Percentiles rank a stretch among this genome's conserved stretches.
These are phyloP conservation scores for Hymenoscyphus infarciens DNA, from an alignment of 2,329 filamentous ascomycete genomes.

Conservation along the genomic window DNA sequence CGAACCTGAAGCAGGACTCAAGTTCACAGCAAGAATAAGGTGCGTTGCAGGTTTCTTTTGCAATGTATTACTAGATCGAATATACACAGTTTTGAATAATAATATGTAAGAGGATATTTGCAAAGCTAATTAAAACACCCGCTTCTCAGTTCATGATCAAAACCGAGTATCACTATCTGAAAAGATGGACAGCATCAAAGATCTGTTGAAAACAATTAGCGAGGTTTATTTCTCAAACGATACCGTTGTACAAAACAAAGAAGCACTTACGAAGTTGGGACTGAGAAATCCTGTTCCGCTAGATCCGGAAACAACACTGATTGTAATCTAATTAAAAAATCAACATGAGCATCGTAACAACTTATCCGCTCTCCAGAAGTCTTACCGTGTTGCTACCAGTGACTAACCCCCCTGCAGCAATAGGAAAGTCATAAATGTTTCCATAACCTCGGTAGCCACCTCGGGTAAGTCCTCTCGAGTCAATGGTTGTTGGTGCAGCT, in stretches of 20 bases:
- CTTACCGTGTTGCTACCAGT: slow-evolving; percentile 54
- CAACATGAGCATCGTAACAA: neutral
- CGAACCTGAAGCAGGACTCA: no score
- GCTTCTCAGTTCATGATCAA: neutral
- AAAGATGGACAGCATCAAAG: neutral
- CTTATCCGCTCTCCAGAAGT: neutral
- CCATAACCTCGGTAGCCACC: slow-evolving; percentile 62
- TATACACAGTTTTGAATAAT: neutral
- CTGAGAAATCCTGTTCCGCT: slow-evolving; percentile 51
- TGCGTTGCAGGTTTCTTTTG: no score
- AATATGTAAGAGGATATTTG: neutral
- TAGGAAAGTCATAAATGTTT: slow-evolving; percentile 60
- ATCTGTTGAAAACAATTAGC: neutral
- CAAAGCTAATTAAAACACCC: neutral
- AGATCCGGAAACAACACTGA: slow-evolving; percentile 56
- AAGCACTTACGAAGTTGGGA: slow-evolving; percentile 49
- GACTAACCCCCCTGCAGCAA: slow-evolving; percentile 56
- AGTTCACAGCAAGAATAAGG: no score
- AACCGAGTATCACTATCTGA: neutral
- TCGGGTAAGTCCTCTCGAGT: slow-evolving; percentile 61
- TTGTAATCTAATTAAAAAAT: slow-evolving; percentile 42
- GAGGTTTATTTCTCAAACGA: neutral
- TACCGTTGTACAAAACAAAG: neutral
- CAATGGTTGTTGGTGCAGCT: slow-evolving; percentile 56
- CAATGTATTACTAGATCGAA: neutral